Evolutionary conservation across 768 basidiomycete genomes (phyloP), one percentile per base, ranked within the genome.

Genomic region (Boletus tylopilopsis): DNA sequence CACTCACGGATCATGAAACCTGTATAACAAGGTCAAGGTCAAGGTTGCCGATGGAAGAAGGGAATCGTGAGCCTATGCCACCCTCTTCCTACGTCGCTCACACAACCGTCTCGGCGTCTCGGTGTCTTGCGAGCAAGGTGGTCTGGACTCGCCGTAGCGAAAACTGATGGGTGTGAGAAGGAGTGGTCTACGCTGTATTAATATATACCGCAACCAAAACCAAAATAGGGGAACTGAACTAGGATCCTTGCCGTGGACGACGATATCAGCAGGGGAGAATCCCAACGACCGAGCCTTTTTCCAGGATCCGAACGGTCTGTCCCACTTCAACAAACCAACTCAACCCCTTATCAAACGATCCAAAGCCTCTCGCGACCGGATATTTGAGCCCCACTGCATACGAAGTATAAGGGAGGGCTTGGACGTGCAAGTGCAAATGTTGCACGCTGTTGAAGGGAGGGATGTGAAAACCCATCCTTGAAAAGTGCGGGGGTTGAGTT

Each of bases 401-500:
- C 0, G 78, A 76, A 18, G 64, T 72, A 70, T 85, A 88, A 0
- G 89, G 89, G 44, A 87, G 63, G 5, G 71, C 81, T 40, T 86
- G 84, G 21, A 85, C 79, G 60, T 90, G 89, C 33, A 91, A 67
- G 62, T 90, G 89, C 15, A 91, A 71, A 61, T 91, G 88, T 30
- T 80, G 61, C 6, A 90, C 75, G 29, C 81, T 83, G 49, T 79
- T 84, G 66, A 85, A 87, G 0, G 89, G 89, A 0, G 88, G 85
- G 45, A 90, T 86, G 61, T 91, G 88, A 60, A 90, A 91, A 1
- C 89, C 88, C 70, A 90, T 73, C 53, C 89, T 89, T 42, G 18
- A 48, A 58, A 44, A n/a, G 18, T 48, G n/a, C n/a, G 15, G 25
- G 24, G 10, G 4, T 19, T 50, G 27, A 47, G 37, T 42, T 7